Conservation (phyloP, 1,284 basidiomycete species). For the Fistulina hepatica region DNA sequence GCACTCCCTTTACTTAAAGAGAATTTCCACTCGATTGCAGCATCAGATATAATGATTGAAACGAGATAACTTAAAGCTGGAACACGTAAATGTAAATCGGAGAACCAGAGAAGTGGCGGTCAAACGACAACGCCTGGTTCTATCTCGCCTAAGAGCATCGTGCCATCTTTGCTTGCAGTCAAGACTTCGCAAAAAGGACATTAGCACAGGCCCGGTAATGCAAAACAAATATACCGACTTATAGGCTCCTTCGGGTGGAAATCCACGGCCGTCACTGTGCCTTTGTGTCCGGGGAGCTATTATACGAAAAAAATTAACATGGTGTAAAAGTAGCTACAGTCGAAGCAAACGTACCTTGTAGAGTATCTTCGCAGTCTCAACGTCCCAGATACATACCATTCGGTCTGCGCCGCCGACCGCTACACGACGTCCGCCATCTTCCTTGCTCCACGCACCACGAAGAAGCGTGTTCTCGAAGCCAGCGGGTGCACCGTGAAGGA, state of each 20-base stretch:
- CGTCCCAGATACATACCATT: conserved; percentile 90
- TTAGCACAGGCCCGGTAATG: not conserved
- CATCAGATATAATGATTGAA: no score
- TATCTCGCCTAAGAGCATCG: conserved; percentile 83
- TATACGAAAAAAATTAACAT: conserved; percentile 1
- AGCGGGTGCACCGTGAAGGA: conserved; percentile 74
- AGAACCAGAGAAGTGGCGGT: no score
- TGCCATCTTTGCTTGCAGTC: conserved; percentile 81
- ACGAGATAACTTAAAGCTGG: no score
- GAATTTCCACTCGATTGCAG: no score
- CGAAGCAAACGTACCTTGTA: conserved; percentile 55
- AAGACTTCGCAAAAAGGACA: conserved; percentile 40
- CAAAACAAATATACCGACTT: conserved; percentile 36
- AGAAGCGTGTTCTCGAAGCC: conserved; percentile 83
- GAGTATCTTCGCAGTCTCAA: conserved; percentile 71
- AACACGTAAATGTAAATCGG: no score
- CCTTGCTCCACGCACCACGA: conserved; percentile 72
- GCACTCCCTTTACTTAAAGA: no score
- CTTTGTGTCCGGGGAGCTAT: conserved; percentile 87
- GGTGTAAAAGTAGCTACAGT: not conserved
- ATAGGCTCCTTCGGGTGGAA: conserved; percentile 92
- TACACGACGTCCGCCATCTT: conserved; percentile 61
- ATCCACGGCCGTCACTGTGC: conserved; percentile 82
- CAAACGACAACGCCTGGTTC: conserved; percentile 38
- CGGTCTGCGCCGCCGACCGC: conserved; percentile 75